Conservation (phyloP, 2,329 filamentous ascomycete species). For the Sporothrix phasma region DNA sequence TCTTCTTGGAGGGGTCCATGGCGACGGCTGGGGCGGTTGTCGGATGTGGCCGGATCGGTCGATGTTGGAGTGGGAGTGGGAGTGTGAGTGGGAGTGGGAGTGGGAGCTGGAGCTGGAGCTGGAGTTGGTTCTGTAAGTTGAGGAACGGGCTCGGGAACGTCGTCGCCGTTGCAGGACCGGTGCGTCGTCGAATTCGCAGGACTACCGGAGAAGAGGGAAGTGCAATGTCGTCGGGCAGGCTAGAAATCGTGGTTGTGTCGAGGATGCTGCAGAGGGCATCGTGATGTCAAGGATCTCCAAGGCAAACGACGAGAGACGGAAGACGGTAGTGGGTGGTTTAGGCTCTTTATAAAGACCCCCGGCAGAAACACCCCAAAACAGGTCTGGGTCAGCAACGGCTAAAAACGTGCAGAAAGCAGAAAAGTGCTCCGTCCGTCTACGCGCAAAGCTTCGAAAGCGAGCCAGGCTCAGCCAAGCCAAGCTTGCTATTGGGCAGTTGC, state of each 20-base stretch:
- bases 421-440: slow-evolving; percentile 3
- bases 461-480: slow-evolving; percentile 4
- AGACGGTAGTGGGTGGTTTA: not conserved
- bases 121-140: not conserved
- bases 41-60: not conserved
- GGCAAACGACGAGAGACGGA: not conserved
- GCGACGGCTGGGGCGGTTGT: not conserved
- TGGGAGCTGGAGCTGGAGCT: not conserved
- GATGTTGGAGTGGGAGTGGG: too few relatives aligned
- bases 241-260: not conserved
- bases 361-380: not conserved
- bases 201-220: not conserved
- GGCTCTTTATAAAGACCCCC: slow-evolving; percentile 15
- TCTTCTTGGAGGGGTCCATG: slow-evolving; percentile 9
- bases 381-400: not conserved
- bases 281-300: not conserved
- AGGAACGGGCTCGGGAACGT: not conserved
- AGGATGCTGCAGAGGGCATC: not conserved
- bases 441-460: not conserved
- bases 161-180: not conserved
- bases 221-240: not conserved
- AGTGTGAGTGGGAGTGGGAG: too few relatives aligned
- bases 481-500: slow-evolving; percentile 6
- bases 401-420: not conserved
- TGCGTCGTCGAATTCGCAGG: not conserved